These are phyloP conservation scores for Halteria grandinella DNA, from an alignment of 73 alveolate species.

Conservation along the genomic window DNA sequence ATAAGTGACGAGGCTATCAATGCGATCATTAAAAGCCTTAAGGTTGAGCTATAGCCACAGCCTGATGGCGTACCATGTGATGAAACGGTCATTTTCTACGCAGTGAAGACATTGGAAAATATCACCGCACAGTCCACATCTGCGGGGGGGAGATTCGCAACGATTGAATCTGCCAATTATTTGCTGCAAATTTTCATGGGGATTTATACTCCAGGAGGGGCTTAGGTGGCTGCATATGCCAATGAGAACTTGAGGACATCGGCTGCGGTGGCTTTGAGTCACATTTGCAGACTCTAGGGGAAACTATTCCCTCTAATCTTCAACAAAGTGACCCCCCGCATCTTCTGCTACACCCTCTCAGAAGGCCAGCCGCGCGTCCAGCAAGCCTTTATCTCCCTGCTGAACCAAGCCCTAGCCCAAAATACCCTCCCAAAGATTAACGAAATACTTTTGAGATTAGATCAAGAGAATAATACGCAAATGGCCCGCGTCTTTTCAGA, in stretches of 20 bases:
- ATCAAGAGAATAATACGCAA: not conserved
- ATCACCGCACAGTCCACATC: conserved; percentile 78
- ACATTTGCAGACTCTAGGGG: conserved; percentile 72
- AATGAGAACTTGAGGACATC: conserved; percentile 72
- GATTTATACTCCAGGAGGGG: not conserved
- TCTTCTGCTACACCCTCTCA: conserved; percentile 57
- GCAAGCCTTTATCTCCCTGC: conserved; percentile 81
- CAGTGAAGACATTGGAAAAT: conserved; percentile 96
- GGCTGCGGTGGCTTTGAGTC: conserved; percentile 81
- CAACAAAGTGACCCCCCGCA: conserved; percentile 66
- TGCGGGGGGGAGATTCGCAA: conserved; percentile 86
- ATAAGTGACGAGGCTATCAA: conserved; percentile 76
- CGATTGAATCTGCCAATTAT: conserved; percentile 64
- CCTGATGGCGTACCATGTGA: too few species aligned
- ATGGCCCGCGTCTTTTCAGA: not conserved
- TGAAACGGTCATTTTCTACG: conserved; percentile 94
- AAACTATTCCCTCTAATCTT: conserved; percentile 63
- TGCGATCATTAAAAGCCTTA: conserved; percentile 74
- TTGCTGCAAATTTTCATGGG: conserved; percentile 52
- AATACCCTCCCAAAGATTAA: conserved; percentile 56
- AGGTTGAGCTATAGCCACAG: conserved; percentile 58
- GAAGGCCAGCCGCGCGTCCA: conserved; percentile 79
- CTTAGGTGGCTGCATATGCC: not conserved
- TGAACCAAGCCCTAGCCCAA: conserved; percentile 64
- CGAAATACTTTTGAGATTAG: conserved; percentile 54